Evolutionary conservation across 169 alveolate species (phyloP).

Genomic region (Amoebophrya sp.): DNA sequence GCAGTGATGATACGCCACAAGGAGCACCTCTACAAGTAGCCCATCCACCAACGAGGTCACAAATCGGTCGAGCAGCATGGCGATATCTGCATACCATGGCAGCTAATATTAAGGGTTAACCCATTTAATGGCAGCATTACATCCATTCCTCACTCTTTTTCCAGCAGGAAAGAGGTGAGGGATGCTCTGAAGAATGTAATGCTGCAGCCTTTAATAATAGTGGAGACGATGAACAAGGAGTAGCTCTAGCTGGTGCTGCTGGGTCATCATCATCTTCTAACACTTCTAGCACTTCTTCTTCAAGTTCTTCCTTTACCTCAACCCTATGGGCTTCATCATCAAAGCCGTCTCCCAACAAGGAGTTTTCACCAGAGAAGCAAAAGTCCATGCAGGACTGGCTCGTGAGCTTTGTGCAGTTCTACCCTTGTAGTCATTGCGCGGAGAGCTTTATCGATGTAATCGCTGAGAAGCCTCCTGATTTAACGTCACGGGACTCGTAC

Average conservation of each 20-base stretch:
- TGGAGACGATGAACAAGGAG: no score
- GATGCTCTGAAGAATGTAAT: no score
- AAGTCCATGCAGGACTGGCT: neutral
- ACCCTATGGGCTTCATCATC: neutral
- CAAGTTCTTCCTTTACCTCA: neutral
- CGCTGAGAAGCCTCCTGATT: neutral
- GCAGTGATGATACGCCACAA: neutral
- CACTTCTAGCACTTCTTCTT: neutral
- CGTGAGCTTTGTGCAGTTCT: conserved; percentile 16
- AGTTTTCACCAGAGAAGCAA: neutral
- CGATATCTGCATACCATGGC: neutral
- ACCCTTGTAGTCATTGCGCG: neutral
- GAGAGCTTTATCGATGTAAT: neutral
- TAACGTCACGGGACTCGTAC: neutral
- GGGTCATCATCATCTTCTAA: neutral
- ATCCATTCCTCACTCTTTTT: no score
- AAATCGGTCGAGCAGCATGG: neutral
- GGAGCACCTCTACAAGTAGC: neutral
- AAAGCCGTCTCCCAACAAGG: neutral
- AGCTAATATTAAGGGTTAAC: no score
- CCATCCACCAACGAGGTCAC: neutral
- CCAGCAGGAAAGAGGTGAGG: no score
- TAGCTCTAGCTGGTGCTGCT: neutral
- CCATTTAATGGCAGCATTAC: no score
- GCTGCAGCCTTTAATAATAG: no score